Base-by-base conservation (phyloP, 768 basidiomycete genomes). In the Amanita rimosa region DNA sequence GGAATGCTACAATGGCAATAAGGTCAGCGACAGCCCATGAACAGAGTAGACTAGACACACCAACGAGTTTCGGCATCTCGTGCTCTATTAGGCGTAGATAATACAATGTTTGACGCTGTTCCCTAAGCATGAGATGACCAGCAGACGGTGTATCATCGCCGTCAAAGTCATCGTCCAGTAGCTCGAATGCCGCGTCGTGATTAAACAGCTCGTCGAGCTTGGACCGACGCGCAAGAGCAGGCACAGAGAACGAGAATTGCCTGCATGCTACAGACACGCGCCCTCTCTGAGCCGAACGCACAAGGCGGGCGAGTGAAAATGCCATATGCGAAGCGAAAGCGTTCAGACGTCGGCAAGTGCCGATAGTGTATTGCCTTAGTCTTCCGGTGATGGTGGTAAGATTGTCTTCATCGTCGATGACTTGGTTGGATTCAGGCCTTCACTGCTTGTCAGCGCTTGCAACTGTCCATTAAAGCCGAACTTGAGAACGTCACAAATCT, bases 41-140 rank as follows among this genome's bases (percentile, higher is more conserved):
- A 41, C 11, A 47, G 22, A 38, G 37, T 24, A 33, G n/a, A 43
- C 42, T 17, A 44, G 22, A 55, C 64, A 36, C 50, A 92, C 93
- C 83, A 57, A 88, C 81, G 44, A 95, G 78, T 61, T 85, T 81
- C 17, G 86, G 85, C 75, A 90, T 79, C 65, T 95, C 91, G 54
- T 86, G 80, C 61, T 92, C 90, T 51, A 94, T 88, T 53, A 93
- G 72, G 46, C 91, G 76, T 60, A 94, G 67, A 61, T 91, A 87
- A 55, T 87, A 75, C 37, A 92, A 64, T 39, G 77, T 68, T 59
- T 86, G 74, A 27, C 89, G 75, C 55, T 92, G 81, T 58, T 88
- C 78, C 49, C 79, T 74, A 43, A 93, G 64, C 56, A 82, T 74
- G 35, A 83, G 59, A 67, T 94, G 90, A 14, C 82, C 88, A 19